These are phyloP conservation scores for Thelonectria rubi DNA, from an alignment of 2,329 filamentous ascomycete genomes.

Conservation along the genomic window DNA sequence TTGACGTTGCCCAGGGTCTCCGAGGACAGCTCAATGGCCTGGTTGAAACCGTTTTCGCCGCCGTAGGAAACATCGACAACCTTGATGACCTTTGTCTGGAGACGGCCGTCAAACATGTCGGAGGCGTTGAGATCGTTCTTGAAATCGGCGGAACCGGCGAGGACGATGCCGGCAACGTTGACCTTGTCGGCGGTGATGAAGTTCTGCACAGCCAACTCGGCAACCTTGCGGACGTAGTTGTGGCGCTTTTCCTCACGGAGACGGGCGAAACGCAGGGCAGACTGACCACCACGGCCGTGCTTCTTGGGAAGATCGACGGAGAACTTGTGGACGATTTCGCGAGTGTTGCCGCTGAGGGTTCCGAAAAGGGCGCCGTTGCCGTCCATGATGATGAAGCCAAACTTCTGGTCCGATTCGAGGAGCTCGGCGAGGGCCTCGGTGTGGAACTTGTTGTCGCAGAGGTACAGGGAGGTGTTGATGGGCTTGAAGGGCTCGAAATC, in stretches of 20 bases:
- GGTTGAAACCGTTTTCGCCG: constrained; percentile 99
- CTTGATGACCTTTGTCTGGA: constrained; percentile 97
- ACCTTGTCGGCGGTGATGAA: constrained; percentile 99
- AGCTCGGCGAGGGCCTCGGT: constrained; percentile 97
- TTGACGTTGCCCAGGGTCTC: constrained; percentile 99
- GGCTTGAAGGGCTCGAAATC: constrained; percentile 99
- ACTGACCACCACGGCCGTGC: constrained; percentile 99
- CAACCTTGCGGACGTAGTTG: constrained; percentile 99
- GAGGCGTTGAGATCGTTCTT: constrained; percentile 99
- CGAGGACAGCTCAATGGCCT: constrained; percentile 93
- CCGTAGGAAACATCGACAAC: constrained; percentile 99
- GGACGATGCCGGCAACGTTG: constrained; percentile 93
- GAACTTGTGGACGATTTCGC: constrained; percentile 97
- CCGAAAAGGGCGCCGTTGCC: constrained; percentile 98
- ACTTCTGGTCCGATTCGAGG: constrained; percentile 98
- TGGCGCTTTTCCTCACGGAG: constrained; percentile 99
- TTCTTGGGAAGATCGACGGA: constrained; percentile 99
- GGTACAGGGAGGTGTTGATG: constrained; percentile 98
- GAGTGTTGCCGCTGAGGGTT: constrained; percentile 95
- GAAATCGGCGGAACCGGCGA: constrained; percentile 98
- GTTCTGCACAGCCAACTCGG: constrained; percentile 97
- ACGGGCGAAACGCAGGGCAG: constrained; percentile 98
- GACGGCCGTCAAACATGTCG: constrained; percentile 93
- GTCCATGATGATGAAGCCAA: constrained; percentile 99
- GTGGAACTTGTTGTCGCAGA: constrained; percentile 99